Evolutionary conservation across 1,284 basidiomycete species (phyloP).

Genomic region (Trichosporon ovoides): DNA sequence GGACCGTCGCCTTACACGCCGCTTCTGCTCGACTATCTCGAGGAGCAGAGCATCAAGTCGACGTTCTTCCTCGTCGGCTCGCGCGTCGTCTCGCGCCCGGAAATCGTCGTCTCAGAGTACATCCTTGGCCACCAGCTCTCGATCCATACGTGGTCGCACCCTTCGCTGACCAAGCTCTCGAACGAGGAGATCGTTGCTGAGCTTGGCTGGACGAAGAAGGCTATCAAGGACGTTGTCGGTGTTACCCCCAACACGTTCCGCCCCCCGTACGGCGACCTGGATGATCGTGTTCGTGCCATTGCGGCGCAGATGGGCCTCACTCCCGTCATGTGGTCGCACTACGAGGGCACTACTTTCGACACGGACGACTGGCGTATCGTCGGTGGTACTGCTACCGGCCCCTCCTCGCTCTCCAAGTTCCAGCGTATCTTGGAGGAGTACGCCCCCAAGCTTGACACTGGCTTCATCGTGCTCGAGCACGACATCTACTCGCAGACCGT

Average conservation of each 20-base stretch:
- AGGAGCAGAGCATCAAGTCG: slow-evolving; percentile 50
- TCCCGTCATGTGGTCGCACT: slow-evolving; percentile 46
- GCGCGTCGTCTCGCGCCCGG: slow-evolving; percentile 22
- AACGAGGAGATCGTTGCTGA: slow-evolving; percentile 88
- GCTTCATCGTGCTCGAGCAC: slow-evolving; percentile 85
- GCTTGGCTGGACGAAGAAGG: slow-evolving; percentile 83
- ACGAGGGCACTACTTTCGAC: slow-evolving; percentile 57
- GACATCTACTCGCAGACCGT: slow-evolving; percentile 80
- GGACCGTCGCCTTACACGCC: slow-evolving; percentile 53
- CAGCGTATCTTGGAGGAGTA: slow-evolving; percentile 47
- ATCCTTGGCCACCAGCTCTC: slow-evolving; percentile 39
- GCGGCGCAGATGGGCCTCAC: slow-evolving; percentile 45
- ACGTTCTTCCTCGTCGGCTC: slow-evolving; percentile 52
- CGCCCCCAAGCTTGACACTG: slow-evolving; percentile 49
- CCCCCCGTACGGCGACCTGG: slow-evolving; percentile 57
- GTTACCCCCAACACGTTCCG: slow-evolving; percentile 71
- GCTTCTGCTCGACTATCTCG: slow-evolving; percentile 52
- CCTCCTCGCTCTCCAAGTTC: slow-evolving; percentile 54
- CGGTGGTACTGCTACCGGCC: slow-evolving; percentile 61
- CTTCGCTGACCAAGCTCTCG: slow-evolving; percentile 65
- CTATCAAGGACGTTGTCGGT: slow-evolving; percentile 74
- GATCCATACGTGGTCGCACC: slow-evolving; percentile 55
- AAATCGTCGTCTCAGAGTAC: slow-evolving; percentile 30
- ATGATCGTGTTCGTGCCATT: slow-evolving; percentile 25
- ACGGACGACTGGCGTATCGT: slow-evolving; percentile 80